Evolutionary conservation across 345 rosid genomes (phyloP), one percentile per base, ranked within the genome.

Genomic region (Noccaea caerulescens): DNA sequence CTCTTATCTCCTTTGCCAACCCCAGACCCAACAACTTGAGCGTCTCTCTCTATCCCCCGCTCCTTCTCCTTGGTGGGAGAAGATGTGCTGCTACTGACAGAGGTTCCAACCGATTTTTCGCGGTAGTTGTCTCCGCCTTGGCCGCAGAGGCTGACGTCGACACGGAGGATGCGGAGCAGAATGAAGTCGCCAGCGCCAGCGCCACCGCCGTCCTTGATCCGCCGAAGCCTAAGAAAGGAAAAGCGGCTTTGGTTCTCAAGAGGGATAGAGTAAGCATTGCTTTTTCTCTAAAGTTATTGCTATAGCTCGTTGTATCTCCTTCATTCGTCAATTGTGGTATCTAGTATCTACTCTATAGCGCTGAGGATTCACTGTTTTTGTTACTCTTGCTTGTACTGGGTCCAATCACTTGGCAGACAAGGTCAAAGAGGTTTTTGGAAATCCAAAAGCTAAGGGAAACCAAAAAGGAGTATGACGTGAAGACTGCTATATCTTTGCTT

Each of bases 341-440:
- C 30, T 27, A 27, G 30, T 27, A 27, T 27, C 30, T 27, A 27
- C 3, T 27, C 3, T 27, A 3, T 27, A 27, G 30, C 30, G 3
- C 30, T 27, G 30, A 27, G 30, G 30, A 27, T 27, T 27, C 30
- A 20, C 4, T 27, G 30, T 27, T 10, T 11, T 3, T 1, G 8
- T 20, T 10, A 5, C 3, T 37, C 30, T 27, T 27, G 30, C 30
- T 27, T 27, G 30, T 8, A 49, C 54, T 20, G 3, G 54, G 54
- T 27, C 54, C 39, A 36, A 36, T 36, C 51, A 13, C 2, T 66
- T 87, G 76, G 64, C 92, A 94, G 99, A 87, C 83, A 3, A 91
- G 99, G 84, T 91, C 98, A 6, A 91, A 91, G 92, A 88, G 99
- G 80, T 94, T 94, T 84, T 72, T 94, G 93, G 99, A 94, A 80